Evolutionary conservation across 2,329 filamentous ascomycete species (phyloP).

Genomic region (Magnaporthales sp.): DNA sequence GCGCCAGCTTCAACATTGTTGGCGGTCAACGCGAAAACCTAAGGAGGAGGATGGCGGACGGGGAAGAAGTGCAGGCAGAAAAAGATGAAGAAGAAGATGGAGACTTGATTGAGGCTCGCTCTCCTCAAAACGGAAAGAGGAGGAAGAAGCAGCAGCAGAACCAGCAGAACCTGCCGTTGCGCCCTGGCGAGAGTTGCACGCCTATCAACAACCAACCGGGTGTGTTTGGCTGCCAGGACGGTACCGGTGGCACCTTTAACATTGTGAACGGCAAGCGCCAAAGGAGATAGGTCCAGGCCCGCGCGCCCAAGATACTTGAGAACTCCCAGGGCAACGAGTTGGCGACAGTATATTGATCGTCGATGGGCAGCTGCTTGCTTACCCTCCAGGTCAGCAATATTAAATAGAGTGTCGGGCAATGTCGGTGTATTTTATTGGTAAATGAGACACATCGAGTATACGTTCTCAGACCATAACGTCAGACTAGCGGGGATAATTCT

Average conservation of each 20-base stretch:
- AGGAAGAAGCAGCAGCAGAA: too few relatives aligned
- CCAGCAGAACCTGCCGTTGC: too few relatives aligned
- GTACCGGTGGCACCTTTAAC: not conserved
- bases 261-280: not conserved
- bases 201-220: not conserved
- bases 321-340: not conserved
- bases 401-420: not conserved
- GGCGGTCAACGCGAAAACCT: not conserved
- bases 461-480: too few relatives aligned
- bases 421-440: too few relatives aligned
- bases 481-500: too few relatives aligned
- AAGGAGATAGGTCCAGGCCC: not conserved
- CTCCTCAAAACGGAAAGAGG: not conserved
- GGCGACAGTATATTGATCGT: not conserved
- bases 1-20: constrained; percentile 2
- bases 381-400: not conserved
- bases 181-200: not conserved
- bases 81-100: not conserved
- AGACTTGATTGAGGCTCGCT: not conserved
- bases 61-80: too few relatives aligned
- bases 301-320: not conserved
- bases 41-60: not conserved
- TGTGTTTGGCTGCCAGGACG: not conserved
- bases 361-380: not conserved
- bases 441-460: not conserved